Evolutionary conservation across 345 rosid species (phyloP).

Genomic region (Populus pruinosa): DNA sequence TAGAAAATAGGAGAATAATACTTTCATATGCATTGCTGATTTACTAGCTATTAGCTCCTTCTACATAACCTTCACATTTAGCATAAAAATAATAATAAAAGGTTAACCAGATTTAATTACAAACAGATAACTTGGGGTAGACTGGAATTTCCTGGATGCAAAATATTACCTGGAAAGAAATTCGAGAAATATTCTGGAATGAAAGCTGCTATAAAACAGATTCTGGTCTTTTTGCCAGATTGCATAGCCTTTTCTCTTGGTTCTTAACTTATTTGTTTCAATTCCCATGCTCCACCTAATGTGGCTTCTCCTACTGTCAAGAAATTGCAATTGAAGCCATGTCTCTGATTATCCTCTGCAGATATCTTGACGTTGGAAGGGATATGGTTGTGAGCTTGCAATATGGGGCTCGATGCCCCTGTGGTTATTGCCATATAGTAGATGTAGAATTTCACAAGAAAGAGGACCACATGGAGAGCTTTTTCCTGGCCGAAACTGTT

Average conservation of each 20-base stretch:
- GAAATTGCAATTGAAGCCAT: background rate
- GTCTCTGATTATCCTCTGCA: constrained; percentile 19
- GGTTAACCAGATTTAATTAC: background rate
- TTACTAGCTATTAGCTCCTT: background rate
- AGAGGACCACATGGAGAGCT: constrained; percentile 99
- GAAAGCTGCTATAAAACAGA: background rate
- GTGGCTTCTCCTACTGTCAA: background rate
- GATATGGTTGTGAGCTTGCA: constrained; percentile 97
- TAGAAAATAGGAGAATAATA: too few relatives aligned
- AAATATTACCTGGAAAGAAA: background rate
- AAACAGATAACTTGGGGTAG: background rate
- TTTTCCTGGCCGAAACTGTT: constrained; percentile 99
- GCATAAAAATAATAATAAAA: background rate
- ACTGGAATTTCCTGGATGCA: too few relatives aligned
- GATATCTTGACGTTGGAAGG: constrained; percentile 92
- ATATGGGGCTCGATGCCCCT: constrained; percentile 89
- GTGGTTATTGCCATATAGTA: constrained; percentile 93
- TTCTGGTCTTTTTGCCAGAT: background rate
- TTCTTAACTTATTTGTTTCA: background rate
- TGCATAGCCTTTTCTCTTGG: background rate
- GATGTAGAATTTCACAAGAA: constrained; percentile 84
- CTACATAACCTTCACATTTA: background rate
- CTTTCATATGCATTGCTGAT: background rate
- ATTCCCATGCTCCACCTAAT: background rate
- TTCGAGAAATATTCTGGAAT: background rate